phyloP scores from a whole-genome alignment of 2,329 filamentous ascomycete species.

The Massarina eburnea region DNA sequence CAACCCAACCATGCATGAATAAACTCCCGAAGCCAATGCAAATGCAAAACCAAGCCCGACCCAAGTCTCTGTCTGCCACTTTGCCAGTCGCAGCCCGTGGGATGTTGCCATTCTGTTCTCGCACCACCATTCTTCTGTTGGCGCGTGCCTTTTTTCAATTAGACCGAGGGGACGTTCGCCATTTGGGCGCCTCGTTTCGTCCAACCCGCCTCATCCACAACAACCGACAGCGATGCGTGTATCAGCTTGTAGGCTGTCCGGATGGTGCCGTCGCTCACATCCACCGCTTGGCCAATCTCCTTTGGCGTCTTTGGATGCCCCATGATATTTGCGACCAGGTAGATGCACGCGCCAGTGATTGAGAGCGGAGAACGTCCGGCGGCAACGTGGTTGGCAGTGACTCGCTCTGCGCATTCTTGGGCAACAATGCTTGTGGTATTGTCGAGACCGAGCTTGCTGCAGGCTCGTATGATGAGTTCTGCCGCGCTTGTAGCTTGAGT shows the following conservation, averaged over 20 bases:
- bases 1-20: no score
- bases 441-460: constrained; percentile 75
- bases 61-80: no score
- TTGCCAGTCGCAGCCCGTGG: no score
- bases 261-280: constrained; percentile 95
- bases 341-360: constrained; percentile 93
- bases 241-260: constrained; percentile 92
- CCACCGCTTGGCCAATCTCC: constrained; percentile 80
- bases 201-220: constrained; percentile 73
- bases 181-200: constrained; percentile 71
- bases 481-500: constrained; percentile 77
- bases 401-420: constrained; percentile 74
- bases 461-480: constrained; percentile 87
- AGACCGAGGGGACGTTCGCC: constrained; percentile 66
- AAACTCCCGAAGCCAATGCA: no score
- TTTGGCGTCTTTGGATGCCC: constrained; percentile 77
- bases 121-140: no score
- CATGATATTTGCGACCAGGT: constrained; percentile 88
- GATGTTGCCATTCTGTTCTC: no score
- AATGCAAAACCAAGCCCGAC: no score
- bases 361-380: constrained; percentile 93
- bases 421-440: constrained; percentile 79
- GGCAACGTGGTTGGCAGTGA: constrained; percentile 75
- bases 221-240: constrained; percentile 69
- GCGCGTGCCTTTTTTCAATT: no score